phyloP scores from a whole-genome alignment of 768 basidiomycete genomes.

The Daedaleopsis nitida region DNA sequence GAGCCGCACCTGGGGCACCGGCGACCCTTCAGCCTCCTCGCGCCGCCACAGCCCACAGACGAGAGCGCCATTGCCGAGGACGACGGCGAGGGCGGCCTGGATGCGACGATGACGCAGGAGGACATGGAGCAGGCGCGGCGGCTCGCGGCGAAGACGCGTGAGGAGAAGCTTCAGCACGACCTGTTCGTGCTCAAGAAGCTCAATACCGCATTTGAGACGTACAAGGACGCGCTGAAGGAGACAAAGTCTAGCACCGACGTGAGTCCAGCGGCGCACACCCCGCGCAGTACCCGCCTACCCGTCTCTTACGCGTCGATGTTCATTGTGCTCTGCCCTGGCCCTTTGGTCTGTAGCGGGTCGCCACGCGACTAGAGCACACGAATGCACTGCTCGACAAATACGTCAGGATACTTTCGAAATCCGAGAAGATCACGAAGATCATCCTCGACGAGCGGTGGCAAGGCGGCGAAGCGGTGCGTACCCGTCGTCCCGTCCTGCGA shows the following conservation, averaged over 20 bases:
- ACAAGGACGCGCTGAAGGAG: conserved; percentile 67
- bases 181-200: conserved; percentile 72
- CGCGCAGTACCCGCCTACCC: no score
- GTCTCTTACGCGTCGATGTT: not conserved
- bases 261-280: no score
- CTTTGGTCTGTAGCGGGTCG: conserved; percentile 48
- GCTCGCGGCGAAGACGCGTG: conserved; percentile 43
- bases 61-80: conserved; percentile 25
- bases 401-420: conserved; percentile 64
- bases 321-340: not conserved
- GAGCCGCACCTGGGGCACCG: conserved; percentile 13
- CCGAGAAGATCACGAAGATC: conserved; percentile 66
- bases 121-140: conserved; percentile 28
- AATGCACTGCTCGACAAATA: conserved; percentile 78
- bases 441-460: conserved; percentile 79
- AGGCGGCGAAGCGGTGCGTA: conserved; percentile 69
- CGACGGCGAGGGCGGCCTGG: conserved; percentile 17
- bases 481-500: no score
- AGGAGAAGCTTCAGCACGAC: conserved; percentile 78
- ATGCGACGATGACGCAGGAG: conserved; percentile 31
- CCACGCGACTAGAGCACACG: conserved; percentile 67
- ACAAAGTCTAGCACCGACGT: conserved; percentile 75
- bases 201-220: conserved; percentile 67
- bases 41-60: conserved; percentile 24
- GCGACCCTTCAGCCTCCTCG: conserved; percentile 35